These are phyloP conservation scores for Wickerhamomyces subpelliculosus DNA, from an alignment of 805 yeast genomes.

Conservation along the genomic window DNA sequence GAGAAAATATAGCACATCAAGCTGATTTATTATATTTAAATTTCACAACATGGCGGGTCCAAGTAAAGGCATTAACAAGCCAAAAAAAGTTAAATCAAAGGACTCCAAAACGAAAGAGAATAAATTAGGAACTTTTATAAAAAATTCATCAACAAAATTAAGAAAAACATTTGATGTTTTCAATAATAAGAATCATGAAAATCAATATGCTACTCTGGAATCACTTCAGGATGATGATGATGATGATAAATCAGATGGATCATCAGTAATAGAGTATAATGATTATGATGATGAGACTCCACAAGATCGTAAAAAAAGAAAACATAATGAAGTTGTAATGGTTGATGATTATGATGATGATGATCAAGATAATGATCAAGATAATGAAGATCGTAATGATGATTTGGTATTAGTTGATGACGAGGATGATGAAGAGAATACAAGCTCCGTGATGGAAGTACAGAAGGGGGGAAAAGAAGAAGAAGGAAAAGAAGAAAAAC, in stretches of 20 bases:
- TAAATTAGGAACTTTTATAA: background rate
- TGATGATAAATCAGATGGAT: slow-evolving; percentile 1
- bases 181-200: slow-evolving; percentile 18
- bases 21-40: too few relatives aligned
- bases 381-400: too few relatives aligned
- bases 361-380: background rate
- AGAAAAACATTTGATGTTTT: slow-evolving; percentile 14
- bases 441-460: background rate
- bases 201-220: slow-evolving; percentile 11
- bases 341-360: slow-evolving; percentile 7
- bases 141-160: background rate
- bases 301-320: background rate
- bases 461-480: background rate
- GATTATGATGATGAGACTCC: background rate
- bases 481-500: background rate
- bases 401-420: background rate
- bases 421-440: background rate
- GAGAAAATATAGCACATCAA: too few relatives aligned
- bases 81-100: background rate
- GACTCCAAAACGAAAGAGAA: background rate
- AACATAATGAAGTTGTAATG: slow-evolving; percentile 1
- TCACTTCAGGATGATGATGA: slow-evolving; percentile 5
- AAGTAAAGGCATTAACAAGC: background rate
- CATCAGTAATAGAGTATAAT: too few relatives aligned
- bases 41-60: too few relatives aligned